phyloP scores from a whole-genome alignment of 2,329 filamentous ascomycete species.

The Arthrocladium fulminans region DNA sequence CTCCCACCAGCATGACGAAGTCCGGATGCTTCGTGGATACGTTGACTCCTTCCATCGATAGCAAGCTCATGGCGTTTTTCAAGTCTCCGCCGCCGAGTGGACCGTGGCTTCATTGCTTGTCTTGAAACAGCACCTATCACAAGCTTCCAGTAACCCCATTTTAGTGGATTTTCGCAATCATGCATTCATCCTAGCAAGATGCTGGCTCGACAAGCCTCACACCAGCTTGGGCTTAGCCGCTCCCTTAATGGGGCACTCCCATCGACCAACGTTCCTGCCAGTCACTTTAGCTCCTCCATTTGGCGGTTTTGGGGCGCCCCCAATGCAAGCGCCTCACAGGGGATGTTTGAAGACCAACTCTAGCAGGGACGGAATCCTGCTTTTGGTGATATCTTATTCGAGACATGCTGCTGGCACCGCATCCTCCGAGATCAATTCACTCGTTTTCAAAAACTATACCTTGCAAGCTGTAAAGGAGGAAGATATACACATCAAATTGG shows the following conservation, averaged over 20 bases:
- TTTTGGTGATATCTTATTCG: neutral
- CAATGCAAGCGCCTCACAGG: neutral
- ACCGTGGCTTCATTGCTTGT: neutral
- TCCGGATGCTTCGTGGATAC: neutral
- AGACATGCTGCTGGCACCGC: neutral
- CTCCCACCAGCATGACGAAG: neutral
- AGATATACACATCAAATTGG: neutral
- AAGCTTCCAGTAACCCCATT: neutral
- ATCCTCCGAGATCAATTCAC: neutral
- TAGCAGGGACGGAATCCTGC: neutral
- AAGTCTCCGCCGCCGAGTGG: neutral
- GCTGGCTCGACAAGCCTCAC: neutral
- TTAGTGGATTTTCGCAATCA: conserved; percentile 4
- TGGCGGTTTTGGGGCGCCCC: neutral
- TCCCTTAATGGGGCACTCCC: neutral
- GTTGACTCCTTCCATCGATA: conserved; percentile 4
- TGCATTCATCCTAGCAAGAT: neutral
- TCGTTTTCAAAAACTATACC: neutral
- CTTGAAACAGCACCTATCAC: conserved; percentile 4
- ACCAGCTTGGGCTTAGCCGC: conserved; percentile 3
- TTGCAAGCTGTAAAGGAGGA: conserved; percentile 4
- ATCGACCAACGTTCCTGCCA: neutral
- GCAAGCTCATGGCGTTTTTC: neutral
- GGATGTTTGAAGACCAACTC: neutral
- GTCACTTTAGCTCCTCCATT: neutral